These are phyloP conservation scores for Tolypocladium endophyticum DNA, from an alignment of 2,329 filamentous ascomycete species.

Conservation along the genomic window DNA sequence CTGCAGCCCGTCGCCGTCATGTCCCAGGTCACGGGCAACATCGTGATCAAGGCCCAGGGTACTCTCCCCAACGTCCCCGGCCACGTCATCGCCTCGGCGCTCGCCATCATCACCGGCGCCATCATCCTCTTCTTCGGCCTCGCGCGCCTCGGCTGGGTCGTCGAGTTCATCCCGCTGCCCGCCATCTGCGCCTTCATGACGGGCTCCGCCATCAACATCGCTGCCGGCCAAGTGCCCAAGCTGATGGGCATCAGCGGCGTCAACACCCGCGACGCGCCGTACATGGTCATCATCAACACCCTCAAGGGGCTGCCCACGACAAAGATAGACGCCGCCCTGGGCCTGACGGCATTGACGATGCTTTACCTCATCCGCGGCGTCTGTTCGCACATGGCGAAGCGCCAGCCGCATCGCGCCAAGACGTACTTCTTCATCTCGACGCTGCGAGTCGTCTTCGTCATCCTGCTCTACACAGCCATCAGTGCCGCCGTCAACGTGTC, in stretches of 20 bases:
- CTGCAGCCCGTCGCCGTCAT: conserved; percentile 41
- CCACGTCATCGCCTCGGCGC: conserved; percentile 34
- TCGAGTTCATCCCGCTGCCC: conserved; percentile 43
- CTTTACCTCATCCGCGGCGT: conserved; percentile 55
- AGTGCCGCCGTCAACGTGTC: conserved; percentile 61
- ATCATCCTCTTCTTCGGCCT: conserved; percentile 40
- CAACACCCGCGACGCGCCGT: conserved; percentile 37
- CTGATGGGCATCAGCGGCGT: conserved; percentile 39
- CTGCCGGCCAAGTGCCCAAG: conserved; percentile 37
- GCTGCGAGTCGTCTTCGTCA: conserved; percentile 69
- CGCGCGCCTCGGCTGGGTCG: conserved; percentile 39
- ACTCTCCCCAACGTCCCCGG: conserved; percentile 26
- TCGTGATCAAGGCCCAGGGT: conserved; percentile 29
- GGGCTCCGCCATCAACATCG: conserved; percentile 39
- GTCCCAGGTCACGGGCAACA: conserved; percentile 40
- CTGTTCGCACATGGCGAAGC: conserved; percentile 55
- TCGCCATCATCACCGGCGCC: conserved; percentile 36
- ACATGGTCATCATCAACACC: conserved; percentile 40
- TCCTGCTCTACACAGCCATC: conserved; percentile 69
- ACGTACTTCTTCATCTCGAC: conserved; percentile 70
- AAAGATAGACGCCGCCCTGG: conserved; percentile 62
- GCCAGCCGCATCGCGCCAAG: conserved; percentile 55
- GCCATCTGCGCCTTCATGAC: conserved; percentile 46
- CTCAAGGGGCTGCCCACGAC: conserved; percentile 34
- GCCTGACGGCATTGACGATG: conserved; percentile 56